These are phyloP conservation scores for Capronia coronata DNA, from an alignment of 2,329 filamentous ascomycete species.

Conservation along the genomic window DNA sequence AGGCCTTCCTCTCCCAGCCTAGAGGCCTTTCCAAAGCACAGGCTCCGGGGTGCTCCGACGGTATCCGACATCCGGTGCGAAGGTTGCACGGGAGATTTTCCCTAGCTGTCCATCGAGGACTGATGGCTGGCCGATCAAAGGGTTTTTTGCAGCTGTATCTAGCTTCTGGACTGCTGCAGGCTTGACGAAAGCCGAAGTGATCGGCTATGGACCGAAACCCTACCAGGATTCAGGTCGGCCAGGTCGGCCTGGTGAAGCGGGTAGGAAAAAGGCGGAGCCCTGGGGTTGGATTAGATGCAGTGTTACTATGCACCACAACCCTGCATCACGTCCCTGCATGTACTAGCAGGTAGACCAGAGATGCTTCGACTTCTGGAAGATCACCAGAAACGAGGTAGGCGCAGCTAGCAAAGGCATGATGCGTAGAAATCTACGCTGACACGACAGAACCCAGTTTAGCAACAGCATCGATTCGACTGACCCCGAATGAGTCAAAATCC, in stretches of 20 bases:
- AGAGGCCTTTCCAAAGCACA: neutral
- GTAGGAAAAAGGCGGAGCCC: neutral
- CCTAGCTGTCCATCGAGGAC: neutral
- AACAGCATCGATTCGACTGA: neutral
- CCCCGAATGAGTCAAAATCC: neutral
- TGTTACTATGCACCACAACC: slow-evolving; percentile 20
- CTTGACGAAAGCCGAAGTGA: neutral
- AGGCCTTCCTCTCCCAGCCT: neutral
- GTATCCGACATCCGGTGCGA: slow-evolving; percentile 1
- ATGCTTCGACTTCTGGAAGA: slow-evolving; percentile 6
- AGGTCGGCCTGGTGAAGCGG: too few species aligned
- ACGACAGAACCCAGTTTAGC: too few species aligned
- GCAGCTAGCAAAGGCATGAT: too few species aligned
- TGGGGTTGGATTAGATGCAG: slow-evolving; percentile 2
- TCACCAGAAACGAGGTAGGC: neutral
- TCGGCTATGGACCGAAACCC: slow-evolving; percentile 1
- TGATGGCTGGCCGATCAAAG: neutral
- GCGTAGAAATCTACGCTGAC: too few species aligned
- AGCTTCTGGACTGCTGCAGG: slow-evolving; percentile 10
- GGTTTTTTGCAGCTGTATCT: slow-evolving; percentile 14
- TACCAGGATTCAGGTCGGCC: neutral
- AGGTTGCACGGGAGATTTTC: too few species aligned
- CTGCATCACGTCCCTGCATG: slow-evolving; percentile 9
- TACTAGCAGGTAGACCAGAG: neutral
- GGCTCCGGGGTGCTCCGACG: slow-evolving; percentile 1